Conservation (phyloP, 441 rosid genomes). For the Gossypium lobatum region DNA sequence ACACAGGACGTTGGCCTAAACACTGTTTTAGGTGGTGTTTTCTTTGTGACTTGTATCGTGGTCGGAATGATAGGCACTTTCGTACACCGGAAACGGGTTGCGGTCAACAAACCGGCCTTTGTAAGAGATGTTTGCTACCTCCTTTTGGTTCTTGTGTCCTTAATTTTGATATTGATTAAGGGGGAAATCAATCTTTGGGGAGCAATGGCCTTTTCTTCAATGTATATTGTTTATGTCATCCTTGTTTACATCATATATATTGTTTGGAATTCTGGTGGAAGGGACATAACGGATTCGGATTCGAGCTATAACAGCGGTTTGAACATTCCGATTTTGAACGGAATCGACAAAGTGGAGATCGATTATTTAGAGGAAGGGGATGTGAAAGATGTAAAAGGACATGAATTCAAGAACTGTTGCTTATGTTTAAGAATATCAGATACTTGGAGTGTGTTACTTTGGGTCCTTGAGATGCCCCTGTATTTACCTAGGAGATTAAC, state of each 20-base stretch:
- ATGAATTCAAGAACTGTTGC: slow-evolving; percentile 19
- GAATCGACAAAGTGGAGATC: slow-evolving; percentile 21
- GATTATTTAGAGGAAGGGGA: slow-evolving; percentile 18
- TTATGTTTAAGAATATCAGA: slow-evolving; percentile 20
- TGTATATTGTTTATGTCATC: slow-evolving; percentile 57
- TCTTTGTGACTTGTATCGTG: slow-evolving; percentile 65
- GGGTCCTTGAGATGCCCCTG: slow-evolving; percentile 55
- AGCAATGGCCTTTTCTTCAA: slow-evolving; percentile 52
- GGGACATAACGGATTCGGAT: background rate
- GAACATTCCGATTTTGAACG: slow-evolving; percentile 35
- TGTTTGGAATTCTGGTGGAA: slow-evolving; percentile 12
- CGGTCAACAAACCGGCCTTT: slow-evolving; percentile 47
- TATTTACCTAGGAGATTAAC: slow-evolving; percentile 74
- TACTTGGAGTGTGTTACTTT: slow-evolving; percentile 28
- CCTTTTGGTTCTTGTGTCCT: slow-evolving; percentile 40
- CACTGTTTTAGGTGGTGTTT: slow-evolving; percentile 65
- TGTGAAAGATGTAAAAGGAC: slow-evolving; percentile 14
- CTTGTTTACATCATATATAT: slow-evolving; percentile 42
- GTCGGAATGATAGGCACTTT: slow-evolving; percentile 56
- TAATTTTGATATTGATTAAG: slow-evolving; percentile 40
- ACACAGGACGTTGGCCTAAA: slow-evolving; percentile 58
- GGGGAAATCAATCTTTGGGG: slow-evolving; percentile 55
- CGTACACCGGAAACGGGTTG: slow-evolving; percentile 30
- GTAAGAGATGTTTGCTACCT: slow-evolving; percentile 67
- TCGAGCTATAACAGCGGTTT: slow-evolving; percentile 24